Evolutionary conservation across 2,329 filamentous ascomycete genomes (phyloP), one percentile per base, ranked within the genome.

Genomic region (Diaporthe sp.): DNA sequence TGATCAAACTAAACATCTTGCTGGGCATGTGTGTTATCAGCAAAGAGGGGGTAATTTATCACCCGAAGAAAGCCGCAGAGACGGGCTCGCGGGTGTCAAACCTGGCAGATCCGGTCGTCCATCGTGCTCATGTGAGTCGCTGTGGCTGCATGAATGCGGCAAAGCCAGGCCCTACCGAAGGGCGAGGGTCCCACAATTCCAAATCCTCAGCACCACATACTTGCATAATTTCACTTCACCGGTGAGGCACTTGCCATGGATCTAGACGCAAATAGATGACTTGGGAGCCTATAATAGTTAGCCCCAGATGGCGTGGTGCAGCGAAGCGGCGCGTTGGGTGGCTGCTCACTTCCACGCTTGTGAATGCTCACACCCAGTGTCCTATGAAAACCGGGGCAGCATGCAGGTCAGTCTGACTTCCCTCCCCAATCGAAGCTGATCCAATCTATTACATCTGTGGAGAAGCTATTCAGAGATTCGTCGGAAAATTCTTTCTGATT

Each of bases 101-200:
- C 1, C 35, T 40, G 28, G 70, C 60, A 55, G 54, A n/a, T 22
- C 70, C 70, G 70, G 45, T 25, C 25, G 35, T 61, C 58, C 47
- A 55, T 55, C 38, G 28, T 52, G 45, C 50, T 70, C 70, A 72
- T 72, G 70, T 72, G 57, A 64, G 70, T 45, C n/a, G 57, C 40
- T 10, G n/a, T 40, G 45, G 57, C 70, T 72, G 70, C 70, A 72
- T 50, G 47, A 55, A 17, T 72, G 57, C 57, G 70, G 70, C 70
- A 42, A 64, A 64, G 70, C 57, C 28, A 55, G n/a, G 28, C 35
- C 47, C 45, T 54, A 54, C 45, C 54, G 7, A 54, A 28, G 33
- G 52, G 45, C 50, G 22, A n/a, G 35, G 57, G 57, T 45, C 42
- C 70, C 70, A 72, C 70, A 55, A 54, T 55, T 72, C 35, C 50